Evolutionary conservation across 139 green algal species (phyloP).

Genomic region (Chlamydomonas schloesseri): DNA sequence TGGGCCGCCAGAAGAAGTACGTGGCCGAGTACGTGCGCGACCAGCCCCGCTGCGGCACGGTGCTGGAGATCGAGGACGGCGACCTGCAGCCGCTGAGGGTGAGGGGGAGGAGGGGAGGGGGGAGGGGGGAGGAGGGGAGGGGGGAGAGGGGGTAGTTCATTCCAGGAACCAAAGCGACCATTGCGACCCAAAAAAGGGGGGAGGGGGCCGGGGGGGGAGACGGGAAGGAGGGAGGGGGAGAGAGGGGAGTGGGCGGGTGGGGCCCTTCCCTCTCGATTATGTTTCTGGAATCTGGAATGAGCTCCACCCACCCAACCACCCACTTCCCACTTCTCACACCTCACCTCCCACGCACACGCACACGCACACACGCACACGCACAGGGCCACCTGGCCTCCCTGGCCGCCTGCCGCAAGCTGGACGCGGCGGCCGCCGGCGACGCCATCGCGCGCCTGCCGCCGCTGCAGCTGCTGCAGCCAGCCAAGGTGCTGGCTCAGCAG

Average conservation of each 20-base stretch:
- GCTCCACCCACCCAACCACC: no score
- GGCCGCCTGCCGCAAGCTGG: conserved; percentile 47
- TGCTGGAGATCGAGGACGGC: conserved; percentile 67
- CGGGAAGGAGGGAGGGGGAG: no score
- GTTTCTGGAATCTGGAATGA: no score
- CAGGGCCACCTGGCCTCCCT: conserved; percentile 46
- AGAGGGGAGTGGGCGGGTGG: no score
- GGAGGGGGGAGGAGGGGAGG: not conserved
- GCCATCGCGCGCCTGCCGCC: conserved; percentile 36
- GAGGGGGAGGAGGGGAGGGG: not conserved
- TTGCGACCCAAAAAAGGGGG: no score
- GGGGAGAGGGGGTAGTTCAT: not conserved
- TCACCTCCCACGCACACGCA: no score
- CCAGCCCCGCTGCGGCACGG: conserved; percentile 59
- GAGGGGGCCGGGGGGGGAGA: no score
- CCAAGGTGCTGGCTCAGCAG: conserved; percentile 60
- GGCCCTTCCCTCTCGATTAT: no score
- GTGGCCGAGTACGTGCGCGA: conserved; percentile 61
- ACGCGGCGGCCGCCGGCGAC: conserved; percentile 26
- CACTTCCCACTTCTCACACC: no score
- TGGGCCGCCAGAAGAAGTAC: conserved; percentile 56
- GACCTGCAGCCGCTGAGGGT: conserved; percentile 65
- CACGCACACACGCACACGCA: no score
- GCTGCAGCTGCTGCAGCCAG: conserved; percentile 63
- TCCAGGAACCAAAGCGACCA: no score